Conservation (phyloP, 495 filamentous ascomycete genomes). For the Aspergillus bertholletiae region DNA sequence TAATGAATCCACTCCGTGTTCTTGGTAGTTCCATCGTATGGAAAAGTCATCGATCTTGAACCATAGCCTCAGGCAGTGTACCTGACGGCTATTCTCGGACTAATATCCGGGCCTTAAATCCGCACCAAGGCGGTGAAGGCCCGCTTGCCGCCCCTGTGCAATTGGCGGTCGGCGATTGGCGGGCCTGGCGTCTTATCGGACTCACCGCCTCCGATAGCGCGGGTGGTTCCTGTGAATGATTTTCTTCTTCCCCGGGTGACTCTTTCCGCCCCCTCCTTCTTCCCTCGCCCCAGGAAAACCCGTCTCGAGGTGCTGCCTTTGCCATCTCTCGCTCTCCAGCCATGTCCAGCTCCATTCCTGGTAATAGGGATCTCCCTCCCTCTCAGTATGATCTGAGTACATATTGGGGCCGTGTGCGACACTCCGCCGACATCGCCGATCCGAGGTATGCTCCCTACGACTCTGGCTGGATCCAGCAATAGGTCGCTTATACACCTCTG, state of each 20-base stretch:
- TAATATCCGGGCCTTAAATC: neutral
- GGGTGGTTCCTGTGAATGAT: slow-evolving; percentile 13
- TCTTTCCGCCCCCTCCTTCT: neutral
- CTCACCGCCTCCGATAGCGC: slow-evolving; percentile 38
- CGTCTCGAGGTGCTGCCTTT: slow-evolving; percentile 5
- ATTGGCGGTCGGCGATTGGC: slow-evolving; percentile 23
- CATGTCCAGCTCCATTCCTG: slow-evolving; percentile 92
- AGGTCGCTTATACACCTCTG: neutral
- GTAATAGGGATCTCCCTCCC: slow-evolving; percentile 76
- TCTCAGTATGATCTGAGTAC: slow-evolving; percentile 90
- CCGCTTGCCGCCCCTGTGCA: neutral
- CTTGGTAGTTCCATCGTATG: too few relatives aligned
- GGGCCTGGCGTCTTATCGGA: slow-evolving; percentile 28
- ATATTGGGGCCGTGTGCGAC: slow-evolving; percentile 92
- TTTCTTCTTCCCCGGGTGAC: slow-evolving; percentile 19
- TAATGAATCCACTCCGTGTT: too few relatives aligned
- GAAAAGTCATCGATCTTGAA: too few relatives aligned
- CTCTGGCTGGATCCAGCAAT: too few relatives aligned
- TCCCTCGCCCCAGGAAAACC: neutral
- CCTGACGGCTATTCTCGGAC: neutral
- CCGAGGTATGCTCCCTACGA: slow-evolving; percentile 65
- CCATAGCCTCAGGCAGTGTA: too few relatives aligned
- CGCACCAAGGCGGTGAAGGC: slow-evolving; percentile 5
- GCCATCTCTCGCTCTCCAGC: slow-evolving; percentile 1
- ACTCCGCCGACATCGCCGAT: slow-evolving; percentile 87